Base-by-base conservation (phyloP, 768 basidiomycete genomes). In the Rhodotorula diobovata region DNA sequence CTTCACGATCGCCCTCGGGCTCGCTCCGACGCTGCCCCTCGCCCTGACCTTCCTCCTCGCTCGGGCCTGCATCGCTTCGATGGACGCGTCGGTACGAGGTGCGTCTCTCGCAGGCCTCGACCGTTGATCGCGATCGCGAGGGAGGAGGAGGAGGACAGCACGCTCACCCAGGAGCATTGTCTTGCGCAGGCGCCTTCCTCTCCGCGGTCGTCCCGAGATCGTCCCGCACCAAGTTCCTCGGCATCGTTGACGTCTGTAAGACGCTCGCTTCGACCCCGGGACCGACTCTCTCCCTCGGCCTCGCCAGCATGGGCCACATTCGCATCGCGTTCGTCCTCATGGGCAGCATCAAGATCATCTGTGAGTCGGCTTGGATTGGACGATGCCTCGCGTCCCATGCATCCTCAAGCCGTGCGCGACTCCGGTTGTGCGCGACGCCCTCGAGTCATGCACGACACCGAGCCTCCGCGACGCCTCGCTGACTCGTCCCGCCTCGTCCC, bases 221-320 rank as follows among this genome's bases (percentile, higher is more conserved):
- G 23, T 56, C 50, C 5, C 54, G 72, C 9, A 73, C 72, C 10
- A 63, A 67, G 0, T 69, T 73, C 68, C 61, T 73, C 56, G 72
- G 72, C 18, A 64, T 73, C 41, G 61, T 73, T 51, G 69, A 73
- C 61, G 64, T 73, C 39, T 69, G 64, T 64, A 73, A 69, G 51
- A 69, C 72, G 4, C 61, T 73, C n/a, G 72, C 72, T 4, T 35
- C 60, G 3, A 56, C 68, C 10, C 72, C 72, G 2, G 72, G 72
- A 12, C 67, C 72, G 50, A 69, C 67, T 1, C 45, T 69, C n/a
- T 35, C 60, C 21, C 67, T 68, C 4, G 21, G 51, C 6, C 61
- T 73, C 11, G 67, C 62, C 16, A 62, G 61, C 5, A 18, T 60
- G 10, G 65, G 65, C 4, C n/a, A 51, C 9, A 57, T 69, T 21